Evolutionary conservation across 164 flowering plant genomes (phyloP).

Genomic region (Annona cherimola): DNA sequence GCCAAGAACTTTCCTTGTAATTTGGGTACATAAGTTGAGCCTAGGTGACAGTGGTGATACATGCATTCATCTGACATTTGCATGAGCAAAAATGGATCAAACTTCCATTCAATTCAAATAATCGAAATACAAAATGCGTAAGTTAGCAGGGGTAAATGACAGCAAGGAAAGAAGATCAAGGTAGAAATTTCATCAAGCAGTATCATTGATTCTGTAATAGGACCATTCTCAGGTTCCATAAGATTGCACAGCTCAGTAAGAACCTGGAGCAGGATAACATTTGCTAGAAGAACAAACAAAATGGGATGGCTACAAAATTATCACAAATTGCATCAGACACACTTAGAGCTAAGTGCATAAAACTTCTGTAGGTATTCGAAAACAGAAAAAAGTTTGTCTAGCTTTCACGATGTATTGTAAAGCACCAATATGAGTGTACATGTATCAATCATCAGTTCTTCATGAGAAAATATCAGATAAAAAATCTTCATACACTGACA

Average conservation of each 20-base stretch:
- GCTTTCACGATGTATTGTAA: neutral
- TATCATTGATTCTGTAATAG: neutral
- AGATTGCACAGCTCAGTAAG: neutral
- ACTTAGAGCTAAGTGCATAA: neutral
- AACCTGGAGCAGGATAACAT: neutral
- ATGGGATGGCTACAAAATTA: neutral
- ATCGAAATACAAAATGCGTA: neutral
- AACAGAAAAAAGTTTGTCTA: neutral
- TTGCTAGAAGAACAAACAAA: neutral
- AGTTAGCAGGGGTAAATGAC: neutral
- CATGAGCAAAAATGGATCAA: neutral
- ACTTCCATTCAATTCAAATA: neutral
- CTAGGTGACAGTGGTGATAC: conserved; percentile 49
- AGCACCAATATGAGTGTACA: neutral
- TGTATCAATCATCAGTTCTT: neutral
- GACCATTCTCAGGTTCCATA: neutral
- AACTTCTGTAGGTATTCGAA: neutral
- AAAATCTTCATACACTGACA: neutral
- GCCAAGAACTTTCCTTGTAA: conserved; percentile 83
- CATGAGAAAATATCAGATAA: neutral
- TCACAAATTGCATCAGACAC: neutral
- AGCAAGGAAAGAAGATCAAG: neutral
- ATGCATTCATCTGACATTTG: conserved; percentile 62
- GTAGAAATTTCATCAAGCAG: neutral
- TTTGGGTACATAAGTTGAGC: conserved; percentile 68